phyloP scores from a whole-genome alignment of 257 asterid genomes.

The Galeopsis tetrahit region DNA sequence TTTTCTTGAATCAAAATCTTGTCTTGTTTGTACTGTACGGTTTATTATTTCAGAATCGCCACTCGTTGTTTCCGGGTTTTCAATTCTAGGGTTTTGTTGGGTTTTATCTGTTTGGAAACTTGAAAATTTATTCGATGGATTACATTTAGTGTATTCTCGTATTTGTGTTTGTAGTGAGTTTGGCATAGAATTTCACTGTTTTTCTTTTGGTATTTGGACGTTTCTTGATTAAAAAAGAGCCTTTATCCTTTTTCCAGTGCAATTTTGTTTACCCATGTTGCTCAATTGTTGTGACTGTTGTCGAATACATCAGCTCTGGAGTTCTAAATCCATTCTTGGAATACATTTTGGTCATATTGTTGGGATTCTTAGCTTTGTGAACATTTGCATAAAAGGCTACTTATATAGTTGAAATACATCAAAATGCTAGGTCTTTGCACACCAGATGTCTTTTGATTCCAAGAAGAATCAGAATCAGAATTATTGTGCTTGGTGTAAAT shows the following conservation, averaged over 20 bases:
- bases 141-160: not conserved
- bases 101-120: not conserved
- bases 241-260: not conserved
- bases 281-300: not conserved
- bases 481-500: conserved; percentile 59
- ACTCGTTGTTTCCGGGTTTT: not conserved
- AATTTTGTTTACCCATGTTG: not conserved
- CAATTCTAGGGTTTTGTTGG: conserved; percentile 37
- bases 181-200: not conserved
- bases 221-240: no score
- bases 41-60: not conserved
- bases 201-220: not conserved
- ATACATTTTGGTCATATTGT: not conserved
- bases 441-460: conserved; percentile 95
- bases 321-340: not conserved
- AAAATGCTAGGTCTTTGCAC: conserved; percentile 63
- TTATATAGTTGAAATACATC: conserved; percentile 33
- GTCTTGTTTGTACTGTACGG: not conserved
- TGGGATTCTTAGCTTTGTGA: conserved; percentile 9
- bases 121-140: not conserved
- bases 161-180: not conserved
- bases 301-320: not conserved
- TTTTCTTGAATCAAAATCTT: not conserved
- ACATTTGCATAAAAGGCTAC: conserved; percentile 38
- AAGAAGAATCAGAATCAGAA: conserved; percentile 58